Conservation (phyloP, 352 stramenopile species). For the Thraustochytrium sp. region DNA sequence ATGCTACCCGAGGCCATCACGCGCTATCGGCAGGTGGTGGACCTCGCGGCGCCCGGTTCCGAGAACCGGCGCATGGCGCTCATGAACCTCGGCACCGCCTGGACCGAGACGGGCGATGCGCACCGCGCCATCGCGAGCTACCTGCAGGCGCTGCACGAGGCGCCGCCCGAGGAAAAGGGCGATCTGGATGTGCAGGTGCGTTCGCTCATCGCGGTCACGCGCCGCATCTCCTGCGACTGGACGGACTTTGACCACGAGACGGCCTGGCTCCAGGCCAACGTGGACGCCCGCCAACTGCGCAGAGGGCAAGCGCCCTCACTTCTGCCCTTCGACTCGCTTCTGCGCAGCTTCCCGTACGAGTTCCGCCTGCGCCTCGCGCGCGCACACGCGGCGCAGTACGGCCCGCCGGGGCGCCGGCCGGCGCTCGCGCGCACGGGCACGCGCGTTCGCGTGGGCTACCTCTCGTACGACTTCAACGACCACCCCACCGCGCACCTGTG, state of each 20-base stretch:
- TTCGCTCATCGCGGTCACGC: neutral
- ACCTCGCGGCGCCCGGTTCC: neutral
- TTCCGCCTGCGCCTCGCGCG: neutral
- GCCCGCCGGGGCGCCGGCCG: neutral
- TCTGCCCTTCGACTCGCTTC: conserved; percentile 18
- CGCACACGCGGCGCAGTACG: neutral
- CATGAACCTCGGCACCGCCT: neutral
- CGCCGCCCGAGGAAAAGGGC: neutral
- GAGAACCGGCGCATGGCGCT: neutral
- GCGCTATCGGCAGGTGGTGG: neutral
- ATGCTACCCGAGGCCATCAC: neutral
- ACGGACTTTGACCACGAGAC: neutral
- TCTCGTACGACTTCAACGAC: conserved; percentile 55
- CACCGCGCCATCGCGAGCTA: neutral
- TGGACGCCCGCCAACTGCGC: neutral
- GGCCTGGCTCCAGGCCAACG: neutral
- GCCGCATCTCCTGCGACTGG: neutral
- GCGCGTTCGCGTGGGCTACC: conserved; percentile 57
- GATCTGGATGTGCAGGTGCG: neutral
- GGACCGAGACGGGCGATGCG: neutral
- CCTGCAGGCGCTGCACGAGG: neutral
- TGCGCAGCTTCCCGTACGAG: neutral
- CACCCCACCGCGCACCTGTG: conserved; percentile 81
- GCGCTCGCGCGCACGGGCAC: conserved; percentile 16
- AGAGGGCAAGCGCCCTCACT: neutral